Percentiles rank a stretch among this genome's conserved stretches.
Evolutionary conservation across 495 filamentous ascomycete species (phyloP).

Genomic region (Hypoxylon rickii): DNA sequence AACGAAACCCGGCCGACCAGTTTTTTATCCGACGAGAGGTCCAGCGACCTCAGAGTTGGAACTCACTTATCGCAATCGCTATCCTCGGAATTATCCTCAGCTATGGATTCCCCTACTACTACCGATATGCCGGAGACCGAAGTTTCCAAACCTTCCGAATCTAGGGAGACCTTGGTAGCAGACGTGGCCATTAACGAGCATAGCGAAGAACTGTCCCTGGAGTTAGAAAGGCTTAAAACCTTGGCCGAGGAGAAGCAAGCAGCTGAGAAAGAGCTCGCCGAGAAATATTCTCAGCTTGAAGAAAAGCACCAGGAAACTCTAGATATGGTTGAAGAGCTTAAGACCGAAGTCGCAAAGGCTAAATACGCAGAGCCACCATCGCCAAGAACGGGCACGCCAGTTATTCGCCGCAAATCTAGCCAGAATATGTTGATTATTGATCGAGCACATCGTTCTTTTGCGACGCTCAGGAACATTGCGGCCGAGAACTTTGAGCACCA

Average conservation of each 20-base stretch:
- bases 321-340: conserved; percentile 84
- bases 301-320: conserved; percentile 79
- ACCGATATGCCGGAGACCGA: conserved; percentile 64
- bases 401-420: conserved; percentile 91
- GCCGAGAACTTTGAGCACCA: conserved; percentile 79
- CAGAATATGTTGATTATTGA: conserved; percentile 90
- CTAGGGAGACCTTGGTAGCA: conserved; percentile 28
- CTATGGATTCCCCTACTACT: conserved; percentile 77
- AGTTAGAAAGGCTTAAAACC: conserved; percentile 71
- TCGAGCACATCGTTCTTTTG: conserved; percentile 89
- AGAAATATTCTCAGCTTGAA: conserved; percentile 81
- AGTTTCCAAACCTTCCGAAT: conserved; percentile 42
- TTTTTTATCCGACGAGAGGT: conserved; percentile 89
- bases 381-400: conserved; percentile 63
- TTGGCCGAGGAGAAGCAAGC: conserved; percentile 77
- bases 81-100: conserved; percentile 94
- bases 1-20: conserved; percentile 73
- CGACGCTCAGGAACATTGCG: conserved; percentile 84
- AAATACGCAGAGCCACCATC: conserved; percentile 64
- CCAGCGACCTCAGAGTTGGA: conserved; percentile 74
- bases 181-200: conserved; percentile 37
- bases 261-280: conserved; percentile 68
- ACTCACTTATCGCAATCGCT: conserved; percentile 88
- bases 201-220: conserved; percentile 54
- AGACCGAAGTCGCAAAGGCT: conserved; percentile 78